These are phyloP conservation scores for Macadamia integrifolia DNA, from an alignment of 164 flowering plant species.

Conservation along the genomic window DNA sequence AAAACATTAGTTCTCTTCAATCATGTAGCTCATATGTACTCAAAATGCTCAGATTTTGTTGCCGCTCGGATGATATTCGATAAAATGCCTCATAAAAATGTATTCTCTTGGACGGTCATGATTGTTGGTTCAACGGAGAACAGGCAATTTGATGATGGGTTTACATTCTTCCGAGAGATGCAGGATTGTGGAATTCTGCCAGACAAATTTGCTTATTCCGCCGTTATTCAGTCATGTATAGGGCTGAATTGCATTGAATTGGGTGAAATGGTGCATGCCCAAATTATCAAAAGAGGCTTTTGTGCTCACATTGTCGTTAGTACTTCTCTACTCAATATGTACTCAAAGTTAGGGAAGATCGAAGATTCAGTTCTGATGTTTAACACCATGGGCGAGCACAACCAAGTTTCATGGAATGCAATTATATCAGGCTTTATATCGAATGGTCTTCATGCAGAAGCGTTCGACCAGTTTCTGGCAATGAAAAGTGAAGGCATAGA, in stretches of 20 bases:
- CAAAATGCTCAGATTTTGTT: conserved; percentile 37
- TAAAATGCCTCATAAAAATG: conserved; percentile 37
- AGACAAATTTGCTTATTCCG: conserved; percentile 44
- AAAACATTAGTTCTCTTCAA: conserved; percentile 31
- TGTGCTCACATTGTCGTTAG: conserved; percentile 31
- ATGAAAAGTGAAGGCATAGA: conserved; percentile 43
- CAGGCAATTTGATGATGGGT: conserved; percentile 35
- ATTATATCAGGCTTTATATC: conserved; percentile 46
- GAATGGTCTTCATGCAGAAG: conserved; percentile 38
- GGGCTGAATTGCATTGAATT: conserved; percentile 34
- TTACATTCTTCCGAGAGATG: conserved; percentile 37
- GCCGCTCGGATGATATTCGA: conserved; percentile 37
- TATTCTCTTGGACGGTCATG: conserved; percentile 61
- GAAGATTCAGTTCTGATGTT: conserved; percentile 40
- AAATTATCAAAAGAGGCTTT: conserved; percentile 33
- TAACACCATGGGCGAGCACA: conserved; percentile 34
- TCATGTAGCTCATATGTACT: conserved; percentile 43
- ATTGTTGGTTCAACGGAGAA: conserved; percentile 47
- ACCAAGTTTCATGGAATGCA: conserved; percentile 53
- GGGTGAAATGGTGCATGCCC: conserved; percentile 54
- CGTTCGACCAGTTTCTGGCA: conserved; percentile 27
- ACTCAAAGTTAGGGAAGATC: conserved; percentile 44
- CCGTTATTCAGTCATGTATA: conserved; percentile 42
- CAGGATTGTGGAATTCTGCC: conserved; percentile 28
- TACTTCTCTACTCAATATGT: conserved; percentile 55